A percentile compares a stretch with the other conserved stretches of the same genome.
Evolutionary conservation across 106 monocot species (phyloP).

Genomic region (Xerophyta viscosa): DNA sequence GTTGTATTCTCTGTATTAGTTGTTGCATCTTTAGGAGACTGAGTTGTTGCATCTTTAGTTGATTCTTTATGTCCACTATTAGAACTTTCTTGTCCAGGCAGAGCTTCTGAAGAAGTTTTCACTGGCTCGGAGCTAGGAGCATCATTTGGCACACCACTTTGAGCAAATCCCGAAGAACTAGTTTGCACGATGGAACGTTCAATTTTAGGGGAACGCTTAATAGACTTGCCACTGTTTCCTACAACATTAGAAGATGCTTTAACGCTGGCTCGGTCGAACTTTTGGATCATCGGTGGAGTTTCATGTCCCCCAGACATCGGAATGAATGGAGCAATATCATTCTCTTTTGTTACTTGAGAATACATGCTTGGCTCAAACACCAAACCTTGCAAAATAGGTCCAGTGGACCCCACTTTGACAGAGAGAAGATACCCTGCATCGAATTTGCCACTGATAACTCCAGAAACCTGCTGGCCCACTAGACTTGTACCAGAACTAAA

Average conservation of each 20-base stretch:
- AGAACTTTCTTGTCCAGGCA: neutral
- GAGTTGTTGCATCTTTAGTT: neutral
- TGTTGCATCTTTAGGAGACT: neutral
- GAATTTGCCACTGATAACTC: neutral
- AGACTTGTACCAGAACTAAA: neutral
- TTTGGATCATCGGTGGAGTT: neutral
- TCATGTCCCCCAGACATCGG: neutral
- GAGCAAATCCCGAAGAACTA: neutral
- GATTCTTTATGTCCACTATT: neutral
- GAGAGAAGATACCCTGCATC: conserved; percentile 1
- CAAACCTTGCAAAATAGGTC: conserved; percentile 5
- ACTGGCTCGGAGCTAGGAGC: neutral
- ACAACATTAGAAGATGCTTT: neutral
- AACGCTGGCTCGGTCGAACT: neutral
- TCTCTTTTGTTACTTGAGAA: neutral
- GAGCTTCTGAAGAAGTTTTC: neutral
- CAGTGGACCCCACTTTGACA: neutral
- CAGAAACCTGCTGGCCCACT: conserved; percentile 10
- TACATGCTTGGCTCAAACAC: conserved; percentile 5
- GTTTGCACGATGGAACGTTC: neutral
- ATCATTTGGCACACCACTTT: neutral
- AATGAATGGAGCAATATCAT: conserved; percentile 6
- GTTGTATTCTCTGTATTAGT: neutral
- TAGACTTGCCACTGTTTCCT: neutral
- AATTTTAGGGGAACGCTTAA: neutral